Conservation (phyloP, 1,139 yeast species). For the Suhomyces ambrosiae region DNA sequence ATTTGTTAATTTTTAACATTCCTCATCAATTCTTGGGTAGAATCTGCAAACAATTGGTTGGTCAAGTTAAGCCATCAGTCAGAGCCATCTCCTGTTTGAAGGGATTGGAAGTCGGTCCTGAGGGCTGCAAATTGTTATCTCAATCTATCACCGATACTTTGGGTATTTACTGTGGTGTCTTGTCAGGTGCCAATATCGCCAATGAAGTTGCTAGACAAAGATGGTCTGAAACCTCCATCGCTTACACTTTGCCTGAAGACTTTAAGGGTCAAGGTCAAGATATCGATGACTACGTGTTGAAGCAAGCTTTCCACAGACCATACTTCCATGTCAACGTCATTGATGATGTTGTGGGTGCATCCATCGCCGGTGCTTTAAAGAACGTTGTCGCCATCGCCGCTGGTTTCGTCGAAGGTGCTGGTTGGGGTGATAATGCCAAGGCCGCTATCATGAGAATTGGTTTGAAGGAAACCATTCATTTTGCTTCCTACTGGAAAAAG, state of each 20-base stretch:
- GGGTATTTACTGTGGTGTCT: conserved; percentile 49
- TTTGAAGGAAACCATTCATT: conserved; percentile 47
- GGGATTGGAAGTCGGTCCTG: conserved; percentile 49
- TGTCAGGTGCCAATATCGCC: conserved; percentile 53
- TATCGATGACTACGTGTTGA: conserved; percentile 43
- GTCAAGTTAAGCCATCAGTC: conserved; percentile 39
- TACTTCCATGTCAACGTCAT: conserved; percentile 53
- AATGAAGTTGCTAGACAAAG: conserved; percentile 50
- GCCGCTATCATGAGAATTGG: conserved; percentile 54
- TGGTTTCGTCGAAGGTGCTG: conserved; percentile 51
- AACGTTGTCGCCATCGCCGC: conserved; percentile 52
- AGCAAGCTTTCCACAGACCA: conserved; percentile 49
- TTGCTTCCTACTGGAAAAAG: conserved; percentile 51
- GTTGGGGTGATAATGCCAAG: conserved; percentile 57
- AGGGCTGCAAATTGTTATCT: conserved; percentile 49
- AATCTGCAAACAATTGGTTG: conserved; percentile 41
- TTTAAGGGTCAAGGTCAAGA: conserved; percentile 46
- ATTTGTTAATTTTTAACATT: conserved; percentile 48
- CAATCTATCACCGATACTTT: conserved; percentile 46
- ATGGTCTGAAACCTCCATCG: conserved; percentile 55
- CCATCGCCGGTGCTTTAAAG: conserved; percentile 53
- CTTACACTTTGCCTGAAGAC: conserved; percentile 44
- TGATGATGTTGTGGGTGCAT: conserved; percentile 51
- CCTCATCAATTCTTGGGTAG: conserved; percentile 52
- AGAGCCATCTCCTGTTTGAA: conserved; percentile 52